Evolutionary conservation across 805 yeast species (phyloP), one percentile per base, ranked within the genome.

Genomic region (Saturnispora zaruensis): DNA sequence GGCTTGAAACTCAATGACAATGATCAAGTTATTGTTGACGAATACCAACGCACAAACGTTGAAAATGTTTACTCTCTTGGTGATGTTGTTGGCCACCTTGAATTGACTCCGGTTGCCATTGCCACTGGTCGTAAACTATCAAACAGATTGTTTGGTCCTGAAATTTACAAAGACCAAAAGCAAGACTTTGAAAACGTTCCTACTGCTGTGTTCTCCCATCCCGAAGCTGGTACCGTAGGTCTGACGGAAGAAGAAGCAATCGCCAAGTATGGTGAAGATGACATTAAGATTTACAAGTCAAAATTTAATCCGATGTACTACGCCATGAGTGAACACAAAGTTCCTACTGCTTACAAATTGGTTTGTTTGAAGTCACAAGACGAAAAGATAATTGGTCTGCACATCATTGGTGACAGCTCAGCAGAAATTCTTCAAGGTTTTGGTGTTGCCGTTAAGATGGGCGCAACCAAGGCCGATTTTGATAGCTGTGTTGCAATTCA

Each of bases 371-470:
- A 81, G 32, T 95, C 96, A 16, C 70, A 76, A 44, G 81, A 87
- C 40, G 98, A 93, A 68, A 90, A 87, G 70, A 96, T 93, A 50
- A 95, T 93, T 53, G 99, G 99, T 26, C 71, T 93, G 58, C 99
- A 93, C 68, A 69, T 93, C 50, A 86, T 90, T 57, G 99, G 99
- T 54, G 98, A 90, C 62, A 70, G 79, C 7, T 80, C 93, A 47
- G 81, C 96, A 30, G 99, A 93, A 69, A 90, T 93, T 52, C 76
- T 93, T 60, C 99, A 93, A 75, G 99, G 99, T 36, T 93, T 93
- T 62, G 99, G 98, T 52, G 99, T 90, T 49, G 99, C 99, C 46
- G 73, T 93, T 56, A 90, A 90, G 72, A 93, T 93, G 99, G 99
- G 99, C 32, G 99, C 99, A 40, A 93, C 99, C 34, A 93, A 93